A percentile compares a stretch with the other conserved stretches of the same genome.
Evolutionary conservation across 2,329 filamentous ascomycete species (phyloP).

Genomic region (Scedosporium minutisporum): DNA sequence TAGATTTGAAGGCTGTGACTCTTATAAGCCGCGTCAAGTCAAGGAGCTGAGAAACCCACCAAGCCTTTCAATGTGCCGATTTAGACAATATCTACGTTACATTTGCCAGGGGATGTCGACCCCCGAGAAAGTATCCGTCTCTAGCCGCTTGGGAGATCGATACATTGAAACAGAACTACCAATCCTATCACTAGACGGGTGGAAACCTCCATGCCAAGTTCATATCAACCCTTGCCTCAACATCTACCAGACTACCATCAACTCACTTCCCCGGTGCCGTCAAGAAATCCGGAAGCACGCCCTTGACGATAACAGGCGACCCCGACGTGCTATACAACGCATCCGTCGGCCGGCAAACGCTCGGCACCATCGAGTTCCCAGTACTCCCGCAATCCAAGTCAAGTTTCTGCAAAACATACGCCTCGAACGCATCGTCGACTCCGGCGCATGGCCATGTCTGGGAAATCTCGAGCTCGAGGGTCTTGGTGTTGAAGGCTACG

Average conservation of each 20-base stretch:
- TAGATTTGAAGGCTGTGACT: no score
- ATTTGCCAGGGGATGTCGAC: no score
- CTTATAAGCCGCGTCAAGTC: no score
- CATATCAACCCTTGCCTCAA: neutral
- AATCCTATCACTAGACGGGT: neutral
- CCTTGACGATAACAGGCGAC: neutral
- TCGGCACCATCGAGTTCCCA: constrained; percentile 1
- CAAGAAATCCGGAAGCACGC: neutral
- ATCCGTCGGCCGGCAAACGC: neutral
- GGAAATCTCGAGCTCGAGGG: neutral
- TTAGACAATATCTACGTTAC: no score
- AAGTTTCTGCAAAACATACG: neutral
- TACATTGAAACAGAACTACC: no score
- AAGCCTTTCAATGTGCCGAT: no score
- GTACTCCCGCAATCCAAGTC: neutral
- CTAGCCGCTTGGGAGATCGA: no score
- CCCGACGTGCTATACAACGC: neutral
- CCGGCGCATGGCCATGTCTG: constrained; percentile 1
- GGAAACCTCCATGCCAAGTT: neutral
- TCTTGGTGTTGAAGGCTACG: neutral
- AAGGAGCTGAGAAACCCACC: no score
- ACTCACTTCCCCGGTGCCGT: neutral
- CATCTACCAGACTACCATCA: no score
- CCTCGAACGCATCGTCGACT: neutral
- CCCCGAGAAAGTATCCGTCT: no score